Evolutionary conservation across 2,329 filamentous ascomycete species (phyloP).

Genomic region (Arthrobotrys musiformis): DNA sequence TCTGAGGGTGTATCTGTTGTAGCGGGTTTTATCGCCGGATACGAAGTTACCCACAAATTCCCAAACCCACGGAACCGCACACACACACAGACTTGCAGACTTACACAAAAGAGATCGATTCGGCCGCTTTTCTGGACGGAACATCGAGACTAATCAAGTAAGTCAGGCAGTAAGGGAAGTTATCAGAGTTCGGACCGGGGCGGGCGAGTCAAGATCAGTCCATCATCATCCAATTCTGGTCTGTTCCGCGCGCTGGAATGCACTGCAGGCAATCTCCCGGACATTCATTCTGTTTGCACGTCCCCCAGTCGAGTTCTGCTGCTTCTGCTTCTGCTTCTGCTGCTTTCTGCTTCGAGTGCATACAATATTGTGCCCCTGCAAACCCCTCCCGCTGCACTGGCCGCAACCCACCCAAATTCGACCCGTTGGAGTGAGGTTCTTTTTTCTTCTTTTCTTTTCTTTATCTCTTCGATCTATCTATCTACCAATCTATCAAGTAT

Average conservation of each 20-base stretch:
- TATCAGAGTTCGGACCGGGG: constrained; percentile 10
- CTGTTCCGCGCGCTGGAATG: constrained; percentile 23
- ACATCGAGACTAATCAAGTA: neutral
- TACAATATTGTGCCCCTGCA: constrained; percentile 5
- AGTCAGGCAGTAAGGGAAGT: neutral
- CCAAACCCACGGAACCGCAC: constrained; percentile 2
- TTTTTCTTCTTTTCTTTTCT: constrained; percentile 28
- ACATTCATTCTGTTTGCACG: constrained; percentile 16
- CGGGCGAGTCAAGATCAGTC: constrained; percentile 26
- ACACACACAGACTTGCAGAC: no score
- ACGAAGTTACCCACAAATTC: neutral
- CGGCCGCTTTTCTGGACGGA: neutral
- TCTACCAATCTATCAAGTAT: no score
- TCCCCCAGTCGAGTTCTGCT: neutral
- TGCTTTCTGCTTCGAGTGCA: constrained; percentile 1
- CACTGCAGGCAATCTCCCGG: constrained; percentile 40
- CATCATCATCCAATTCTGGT: constrained; percentile 54
- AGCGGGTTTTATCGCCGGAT: neutral
- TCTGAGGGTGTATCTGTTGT: neutral
- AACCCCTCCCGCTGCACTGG: no score
- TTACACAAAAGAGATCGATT: constrained; percentile 2
- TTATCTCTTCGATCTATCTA: constrained; percentile 44
- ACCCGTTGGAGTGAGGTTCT: no score
- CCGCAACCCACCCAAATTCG: no score
- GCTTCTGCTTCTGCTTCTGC: no score